Evolutionary conservation across 352 stramenopile species (phyloP).

Genomic region (Pythium scleroteichum): DNA sequence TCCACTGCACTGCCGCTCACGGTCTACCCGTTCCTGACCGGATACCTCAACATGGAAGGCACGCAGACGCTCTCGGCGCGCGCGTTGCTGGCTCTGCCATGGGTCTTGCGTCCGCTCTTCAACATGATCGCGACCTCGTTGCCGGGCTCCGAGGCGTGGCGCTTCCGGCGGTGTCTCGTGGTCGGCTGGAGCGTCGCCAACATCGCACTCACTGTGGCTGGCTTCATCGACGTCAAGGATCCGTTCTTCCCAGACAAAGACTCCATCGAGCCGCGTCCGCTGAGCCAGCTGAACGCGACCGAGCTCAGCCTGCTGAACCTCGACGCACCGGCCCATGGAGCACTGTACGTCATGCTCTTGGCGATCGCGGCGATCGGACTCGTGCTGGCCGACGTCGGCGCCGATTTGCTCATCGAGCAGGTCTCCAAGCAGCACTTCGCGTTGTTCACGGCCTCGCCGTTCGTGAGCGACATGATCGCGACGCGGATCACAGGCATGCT

Average conservation of each 20-base stretch:
- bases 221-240: not conserved
- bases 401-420: conserved; percentile 51
- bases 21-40: too few species aligned
- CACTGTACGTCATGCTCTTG: conserved; percentile 61
- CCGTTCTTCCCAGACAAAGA: conserved; percentile 40
- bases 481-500: conserved; percentile 37
- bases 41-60: too few species aligned
- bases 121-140: too few species aligned
- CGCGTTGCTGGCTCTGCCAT: too few species aligned
- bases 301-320: conserved; percentile 39
- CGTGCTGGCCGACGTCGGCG: conserved; percentile 73
- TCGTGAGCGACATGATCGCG: conserved; percentile 34
- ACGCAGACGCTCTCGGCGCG: too few species aligned
- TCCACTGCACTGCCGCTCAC: too few species aligned
- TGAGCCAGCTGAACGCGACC: conserved; percentile 23
- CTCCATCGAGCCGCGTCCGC: conserved; percentile 26
- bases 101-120: too few species aligned
- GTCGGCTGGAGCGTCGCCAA: too few species aligned
- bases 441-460: too few species aligned
- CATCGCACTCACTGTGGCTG: too few species aligned
- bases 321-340: conserved; percentile 38
- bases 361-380: conserved; percentile 67
- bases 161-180: too few species aligned
- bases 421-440: conserved; percentile 30
- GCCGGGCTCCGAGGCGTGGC: too few species aligned